Evolutionary conservation across 2,329 filamentous ascomycete genomes (phyloP), one percentile per base, ranked within the genome.

Genomic region (Alternaria rosae): DNA sequence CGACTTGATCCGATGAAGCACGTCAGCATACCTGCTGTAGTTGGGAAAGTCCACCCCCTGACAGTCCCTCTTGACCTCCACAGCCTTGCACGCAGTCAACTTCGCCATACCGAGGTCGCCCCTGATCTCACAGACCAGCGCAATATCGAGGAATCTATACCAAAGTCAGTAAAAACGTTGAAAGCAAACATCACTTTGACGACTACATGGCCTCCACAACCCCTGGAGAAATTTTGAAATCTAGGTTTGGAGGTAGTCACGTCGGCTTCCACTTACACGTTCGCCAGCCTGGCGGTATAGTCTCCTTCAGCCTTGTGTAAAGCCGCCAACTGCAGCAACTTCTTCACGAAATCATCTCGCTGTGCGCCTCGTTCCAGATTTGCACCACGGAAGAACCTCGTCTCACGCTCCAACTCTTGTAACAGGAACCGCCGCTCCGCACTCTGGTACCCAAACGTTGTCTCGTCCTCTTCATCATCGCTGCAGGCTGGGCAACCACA

Each of bases 401-500:
- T 72, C 65, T 76, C 76, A n/a, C 65, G 51, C 20, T 80, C 73
- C 20, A 82, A 60, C 53, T 78, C 73, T 23, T 62, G 63, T n/a
- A 81, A 58, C 6, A 76, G 59, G 45, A 75, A 73, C 10, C 73
- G 63, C 30, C 80, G 73, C 48, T 74, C 70, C 1, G 67, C 68
- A 52, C 78, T 77, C 64, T 72, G 56, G 13, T 67, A 56, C 15
- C 75, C 77, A 21, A 70, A 73, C 0, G 63, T 67, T 1, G 55
- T 56, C 15, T 71, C 70, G 59, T 78, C 78, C 7, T 66, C 64
- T 4, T 73, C 73, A 15, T 74, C 73, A 11, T 68, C 73, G 44
- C 43, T 32, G 30, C 81, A 82, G 3, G 78, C 79, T 6, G 47
- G 57, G 35, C 81, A 83, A n/a, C 71, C 75, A 57, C 78, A 80